Percentiles rank a stretch among this genome's conserved stretches.
phyloP scores from a whole-genome alignment of 2,329 filamentous ascomycete species.

The Neofusicoccum kwambonambiense region DNA sequence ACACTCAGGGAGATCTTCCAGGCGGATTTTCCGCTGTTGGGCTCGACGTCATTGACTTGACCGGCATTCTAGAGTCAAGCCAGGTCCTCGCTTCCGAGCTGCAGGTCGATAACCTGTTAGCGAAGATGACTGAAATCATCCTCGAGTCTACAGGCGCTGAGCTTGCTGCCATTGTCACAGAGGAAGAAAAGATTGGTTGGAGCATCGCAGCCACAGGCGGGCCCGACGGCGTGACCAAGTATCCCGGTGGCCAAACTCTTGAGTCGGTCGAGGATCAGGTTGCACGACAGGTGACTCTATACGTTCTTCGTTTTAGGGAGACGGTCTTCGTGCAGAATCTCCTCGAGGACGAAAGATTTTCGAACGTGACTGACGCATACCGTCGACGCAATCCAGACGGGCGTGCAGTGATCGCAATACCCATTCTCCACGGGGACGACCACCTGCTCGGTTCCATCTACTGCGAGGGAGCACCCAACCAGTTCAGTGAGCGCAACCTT shows the following conservation, averaged over 20 bases:
- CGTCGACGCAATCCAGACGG: conserved; percentile 66
- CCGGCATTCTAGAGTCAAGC: conserved; percentile 74
- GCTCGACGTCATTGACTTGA: conserved; percentile 79
- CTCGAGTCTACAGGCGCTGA: conserved; percentile 74
- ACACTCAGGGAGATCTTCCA: conserved; percentile 53
- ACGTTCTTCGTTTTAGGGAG: conserved; percentile 74
- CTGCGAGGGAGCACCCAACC: conserved; percentile 70
- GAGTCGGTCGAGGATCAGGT: conserved; percentile 63
- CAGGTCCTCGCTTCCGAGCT: conserved; percentile 78
- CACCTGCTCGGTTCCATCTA: conserved; percentile 72
- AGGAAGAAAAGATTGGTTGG: conserved; percentile 66
- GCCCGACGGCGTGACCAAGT: conserved; percentile 67
- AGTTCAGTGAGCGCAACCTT: conserved; percentile 68
- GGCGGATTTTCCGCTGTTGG: conserved; percentile 64
- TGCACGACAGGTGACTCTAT: conserved; percentile 74
- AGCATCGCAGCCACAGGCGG: conserved; percentile 72
- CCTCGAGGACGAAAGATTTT: conserved; percentile 72
- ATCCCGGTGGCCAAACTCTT: conserved; percentile 64
- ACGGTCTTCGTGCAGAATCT: conserved; percentile 72
- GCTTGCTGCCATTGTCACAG: conserved; percentile 70
- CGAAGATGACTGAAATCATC: conserved; percentile 80
- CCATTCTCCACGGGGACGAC: conserved; percentile 71
- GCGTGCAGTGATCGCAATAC: conserved; percentile 75
- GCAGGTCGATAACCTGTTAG: conserved; percentile 70
- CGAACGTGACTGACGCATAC: conserved; percentile 70